A percentile compares a stretch with the other conserved stretches of the same genome.
phyloP scores from a whole-genome alignment of 2,329 filamentous ascomycete genomes.

The Incumbomyces delicatus region DNA sequence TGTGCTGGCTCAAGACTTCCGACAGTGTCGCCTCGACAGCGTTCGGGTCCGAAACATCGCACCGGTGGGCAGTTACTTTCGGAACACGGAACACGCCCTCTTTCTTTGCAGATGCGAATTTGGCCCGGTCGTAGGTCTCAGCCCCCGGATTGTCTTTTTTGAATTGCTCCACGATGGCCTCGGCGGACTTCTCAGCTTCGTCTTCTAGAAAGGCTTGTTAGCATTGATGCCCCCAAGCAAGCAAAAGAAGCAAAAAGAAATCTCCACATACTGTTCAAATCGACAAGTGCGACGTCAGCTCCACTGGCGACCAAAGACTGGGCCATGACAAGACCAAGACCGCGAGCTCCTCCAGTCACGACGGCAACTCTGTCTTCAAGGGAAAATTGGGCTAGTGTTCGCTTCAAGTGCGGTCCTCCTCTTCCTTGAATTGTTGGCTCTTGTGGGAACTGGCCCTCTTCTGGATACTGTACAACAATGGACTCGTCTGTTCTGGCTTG shows the following conservation, averaged over 20 bases:
- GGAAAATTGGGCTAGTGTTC: conserved; percentile 76
- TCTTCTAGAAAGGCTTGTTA: conserved; percentile 48
- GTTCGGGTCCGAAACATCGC: conserved; percentile 70
- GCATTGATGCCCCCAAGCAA: not conserved
- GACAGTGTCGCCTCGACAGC: conserved; percentile 66
- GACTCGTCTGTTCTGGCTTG: conserved; percentile 72
- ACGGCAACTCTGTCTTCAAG: conserved; percentile 74
- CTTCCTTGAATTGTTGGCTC: conserved; percentile 63
- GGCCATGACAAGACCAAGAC: conserved; percentile 83
- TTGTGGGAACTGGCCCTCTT: conserved; percentile 58
- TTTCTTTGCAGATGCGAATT: conserved; percentile 11
- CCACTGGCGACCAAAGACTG: conserved; percentile 84
- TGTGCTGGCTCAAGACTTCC: conserved; percentile 61
- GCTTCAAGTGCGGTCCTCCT: conserved; percentile 72
- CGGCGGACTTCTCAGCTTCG: conserved; percentile 69
- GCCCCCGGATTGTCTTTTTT: conserved; percentile 62
- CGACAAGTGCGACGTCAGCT: conserved; percentile 81
- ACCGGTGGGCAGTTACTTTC: conserved; percentile 79
- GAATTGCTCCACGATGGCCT: conserved; percentile 65
- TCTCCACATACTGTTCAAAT: conserved; percentile 63
- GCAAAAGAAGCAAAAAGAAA: no score
- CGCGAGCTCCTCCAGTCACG: conserved; percentile 83
- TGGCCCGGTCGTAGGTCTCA: conserved; percentile 11
- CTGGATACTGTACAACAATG: conserved; percentile 69
- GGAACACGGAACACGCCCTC: conserved; percentile 49